Conservation (phyloP, 129 eudicot species). For the Arctium minus region DNA sequence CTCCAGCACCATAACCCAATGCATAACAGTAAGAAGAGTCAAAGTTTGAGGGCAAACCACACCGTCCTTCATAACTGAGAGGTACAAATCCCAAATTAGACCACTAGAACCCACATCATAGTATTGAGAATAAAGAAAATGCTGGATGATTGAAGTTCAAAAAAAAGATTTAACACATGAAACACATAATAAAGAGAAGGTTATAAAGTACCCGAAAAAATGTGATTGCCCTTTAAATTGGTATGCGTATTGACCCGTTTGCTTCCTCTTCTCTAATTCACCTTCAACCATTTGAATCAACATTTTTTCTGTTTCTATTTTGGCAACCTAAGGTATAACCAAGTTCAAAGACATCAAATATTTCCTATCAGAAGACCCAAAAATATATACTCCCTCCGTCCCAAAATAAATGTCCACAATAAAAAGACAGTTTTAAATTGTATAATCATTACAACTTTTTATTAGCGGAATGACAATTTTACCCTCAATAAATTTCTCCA, state of each 20-base stretch:
- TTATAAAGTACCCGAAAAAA: constrained; percentile 53
- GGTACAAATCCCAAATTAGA: not conserved
- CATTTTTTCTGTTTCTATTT: constrained; percentile 86
- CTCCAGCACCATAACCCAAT: constrained; percentile 82
- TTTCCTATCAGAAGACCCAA: not conserved
- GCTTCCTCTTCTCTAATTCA: constrained; percentile 64
- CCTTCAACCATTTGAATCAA: constrained; percentile 86
- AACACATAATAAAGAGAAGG: not conserved
- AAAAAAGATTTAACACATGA: not conserved
- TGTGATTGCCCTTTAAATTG: constrained; percentile 66
- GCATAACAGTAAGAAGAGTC: constrained; percentile 80
- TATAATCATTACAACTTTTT: not conserved
- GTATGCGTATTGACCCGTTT: constrained; percentile 38
- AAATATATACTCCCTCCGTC: not conserved
- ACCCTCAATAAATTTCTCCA: not conserved
- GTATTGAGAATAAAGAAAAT: not conserved
- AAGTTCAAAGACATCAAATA: not conserved
- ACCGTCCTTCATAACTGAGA: constrained; percentile 74
- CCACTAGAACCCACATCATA: not conserved
- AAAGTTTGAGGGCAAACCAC: constrained; percentile 81
- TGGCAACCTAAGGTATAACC: constrained; percentile 57
- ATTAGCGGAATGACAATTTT: not conserved
- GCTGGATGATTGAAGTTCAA: not conserved
- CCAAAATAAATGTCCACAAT: not conserved
- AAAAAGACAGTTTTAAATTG: not conserved